phyloP scores from a whole-genome alignment of 495 filamentous ascomycete genomes.

The Darksidea phi region DNA sequence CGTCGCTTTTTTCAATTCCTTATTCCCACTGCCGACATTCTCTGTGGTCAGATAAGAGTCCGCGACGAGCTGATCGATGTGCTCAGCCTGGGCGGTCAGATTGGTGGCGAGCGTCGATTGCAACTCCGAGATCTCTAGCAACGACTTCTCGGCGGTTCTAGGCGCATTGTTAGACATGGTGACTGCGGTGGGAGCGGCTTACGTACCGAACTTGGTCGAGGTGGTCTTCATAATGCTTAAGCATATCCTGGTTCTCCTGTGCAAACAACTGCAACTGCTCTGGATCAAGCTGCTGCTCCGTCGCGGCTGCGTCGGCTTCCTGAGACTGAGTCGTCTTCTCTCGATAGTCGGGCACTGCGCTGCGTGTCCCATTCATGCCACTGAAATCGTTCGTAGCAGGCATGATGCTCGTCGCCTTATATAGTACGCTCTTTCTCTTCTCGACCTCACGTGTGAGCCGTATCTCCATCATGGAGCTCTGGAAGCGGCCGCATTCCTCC shows the following conservation, averaged over 20 bases:
- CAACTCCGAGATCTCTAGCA: constrained; percentile 88
- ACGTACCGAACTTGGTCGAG: constrained; percentile 83
- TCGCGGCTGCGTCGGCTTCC: constrained; percentile 50
- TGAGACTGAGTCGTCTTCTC: constrained; percentile 19
- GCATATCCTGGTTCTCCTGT: constrained; percentile 86
- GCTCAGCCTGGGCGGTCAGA: constrained; percentile 76
- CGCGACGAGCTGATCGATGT: constrained; percentile 82
- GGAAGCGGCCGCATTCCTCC: constrained; percentile 70
- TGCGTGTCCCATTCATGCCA: constrained; percentile 17
- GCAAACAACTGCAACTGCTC: constrained; percentile 93
- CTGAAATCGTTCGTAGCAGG: constrained; percentile 27
- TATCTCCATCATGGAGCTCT: constrained; percentile 89
- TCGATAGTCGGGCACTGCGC: constrained; percentile 2
- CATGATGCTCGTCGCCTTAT: constrained; percentile 56
- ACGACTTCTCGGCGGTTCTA: constrained; percentile 84
- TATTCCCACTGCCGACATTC: constrained; percentile 87
- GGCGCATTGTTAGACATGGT: constrained; percentile 2
- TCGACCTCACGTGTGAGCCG: constrained; percentile 79
- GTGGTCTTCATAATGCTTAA: constrained; percentile 86
- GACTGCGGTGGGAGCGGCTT: neutral
- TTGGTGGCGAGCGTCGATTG: constrained; percentile 85
- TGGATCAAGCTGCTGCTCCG: constrained; percentile 63
- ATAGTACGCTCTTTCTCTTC: constrained; percentile 81
- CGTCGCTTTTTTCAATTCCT: constrained; percentile 81
- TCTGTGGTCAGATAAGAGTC: constrained; percentile 78